These are phyloP conservation scores for Solanum habrochaites DNA, from an alignment of 257 asterid species.

Conservation along the genomic window DNA sequence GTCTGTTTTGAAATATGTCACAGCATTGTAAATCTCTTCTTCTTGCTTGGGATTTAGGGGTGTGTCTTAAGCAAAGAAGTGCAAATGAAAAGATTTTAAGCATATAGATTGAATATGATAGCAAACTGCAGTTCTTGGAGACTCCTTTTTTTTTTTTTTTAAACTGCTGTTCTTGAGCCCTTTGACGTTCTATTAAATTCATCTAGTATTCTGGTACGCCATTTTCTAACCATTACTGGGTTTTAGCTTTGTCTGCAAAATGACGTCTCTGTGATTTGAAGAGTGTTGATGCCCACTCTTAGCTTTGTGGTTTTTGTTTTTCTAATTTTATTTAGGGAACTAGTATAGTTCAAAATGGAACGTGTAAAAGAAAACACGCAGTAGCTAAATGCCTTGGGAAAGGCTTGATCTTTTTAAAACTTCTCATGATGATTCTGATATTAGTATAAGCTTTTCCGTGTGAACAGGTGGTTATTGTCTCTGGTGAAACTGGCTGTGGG, in stretches of 20 bases:
- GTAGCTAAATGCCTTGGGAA: neutral
- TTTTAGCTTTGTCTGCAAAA: neutral
- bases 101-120: neutral
- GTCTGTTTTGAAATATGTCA: neutral
- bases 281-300: neutral
- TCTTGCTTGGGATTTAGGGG: neutral
- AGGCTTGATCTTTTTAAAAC: neutral
- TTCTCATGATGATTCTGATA: constrained; percentile 1
- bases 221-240: neutral
- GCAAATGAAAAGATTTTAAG: neutral
- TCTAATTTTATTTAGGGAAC: neutral
- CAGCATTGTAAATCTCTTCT: neutral
- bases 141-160: neutral
- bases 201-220: neutral
- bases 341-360: neutral
- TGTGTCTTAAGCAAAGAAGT: neutral
- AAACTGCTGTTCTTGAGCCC: neutral
- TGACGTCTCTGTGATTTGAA: neutral
- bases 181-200: neutral
- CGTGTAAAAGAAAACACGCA: neutral
- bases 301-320: neutral
- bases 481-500: constrained; percentile 99
- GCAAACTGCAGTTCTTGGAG: neutral
- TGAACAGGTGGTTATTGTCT: constrained; percentile 73
- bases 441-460: constrained; percentile 1